Conservation (phyloP, 73 alveolate species). For the Stentor roeselii region DNA sequence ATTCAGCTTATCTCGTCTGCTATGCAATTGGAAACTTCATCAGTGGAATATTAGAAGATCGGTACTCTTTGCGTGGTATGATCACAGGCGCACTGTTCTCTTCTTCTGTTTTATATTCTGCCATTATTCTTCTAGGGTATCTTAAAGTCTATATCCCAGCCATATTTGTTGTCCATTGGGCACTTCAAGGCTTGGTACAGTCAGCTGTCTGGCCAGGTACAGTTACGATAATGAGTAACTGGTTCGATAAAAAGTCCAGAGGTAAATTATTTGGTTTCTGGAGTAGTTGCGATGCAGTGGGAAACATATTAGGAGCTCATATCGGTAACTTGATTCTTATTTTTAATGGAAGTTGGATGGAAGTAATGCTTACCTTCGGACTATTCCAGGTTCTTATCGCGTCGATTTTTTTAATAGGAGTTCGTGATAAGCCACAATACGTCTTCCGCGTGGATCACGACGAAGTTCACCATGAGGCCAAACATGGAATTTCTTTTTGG, state of each 20-base stretch:
- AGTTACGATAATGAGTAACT: conserved; percentile 37
- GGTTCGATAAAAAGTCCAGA: conserved; percentile 40
- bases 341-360: neutral
- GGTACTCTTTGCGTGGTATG: neutral
- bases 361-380: neutral
- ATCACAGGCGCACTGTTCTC: neutral
- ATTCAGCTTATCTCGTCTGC: conserved; percentile 39
- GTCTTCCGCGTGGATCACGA: neutral
- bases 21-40: conserved; percentile 50
- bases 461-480: neutral
- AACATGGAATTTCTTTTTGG: conserved; percentile 34
- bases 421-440: neutral
- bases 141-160: neutral
- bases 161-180: conserved; percentile 39
- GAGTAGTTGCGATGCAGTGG: conserved; percentile 41
- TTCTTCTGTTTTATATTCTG: neutral
- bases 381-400: neutral
- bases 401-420: neutral
- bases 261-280: conserved; percentile 47
- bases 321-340: conserved; percentile 21
- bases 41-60: conserved; percentile 56
- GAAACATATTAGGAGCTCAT: conserved; percentile 40
- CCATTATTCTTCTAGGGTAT: neutral
- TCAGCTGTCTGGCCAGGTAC: conserved; percentile 47
- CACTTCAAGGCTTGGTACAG: conserved; percentile 42